Base-by-base conservation (phyloP, 2,329 filamentous ascomycete species). In the Ophiostoma pallidulum region DNA sequence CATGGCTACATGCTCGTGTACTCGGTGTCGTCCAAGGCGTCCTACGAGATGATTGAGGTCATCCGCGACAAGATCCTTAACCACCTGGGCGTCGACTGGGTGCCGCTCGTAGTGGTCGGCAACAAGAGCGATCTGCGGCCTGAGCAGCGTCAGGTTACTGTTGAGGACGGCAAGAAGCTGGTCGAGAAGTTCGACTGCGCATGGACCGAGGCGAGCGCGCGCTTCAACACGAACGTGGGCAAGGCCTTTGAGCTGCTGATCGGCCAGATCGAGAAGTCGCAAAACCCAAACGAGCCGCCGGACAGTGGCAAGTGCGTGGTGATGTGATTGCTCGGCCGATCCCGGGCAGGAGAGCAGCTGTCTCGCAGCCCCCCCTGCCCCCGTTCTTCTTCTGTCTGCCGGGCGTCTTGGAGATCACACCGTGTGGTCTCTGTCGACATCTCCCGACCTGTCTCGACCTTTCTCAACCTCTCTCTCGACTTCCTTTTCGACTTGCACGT, bases 1-100 rank as follows among this genome's bases (percentile, higher is more conserved):
- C 92, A 98, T 71, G 92, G 92, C 49, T 98, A 97, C 67, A 89
- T 98, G 78, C 84, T 98, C 51, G 91, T 96, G 41, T 98, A 98
- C 69, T 95, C 90, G n/a, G 90, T 98, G 42, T 86, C 86, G 19
- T 95, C 87, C 41, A 82, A 87, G 60, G 86, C 92, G 58, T 94
- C 89, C 9, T 97, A 96, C 62, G 92, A 98, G 64, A 98, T 97
- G 91, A 84, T 95, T 43, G 81, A 86, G 60, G 88, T 96, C 51
- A 95, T 98, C 56, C 77, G 90, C 22, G 91, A 97, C 65, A 98
- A 97, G 75, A 96, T 98, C 53, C 72, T 98, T 50, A 95, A 95
- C 64, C 91, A 97, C 64, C 56, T 95, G 86, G 92, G 92, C 56
- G 86, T 89, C 50, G 90, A 96, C 58, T 85, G 84, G 65, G 88